These are phyloP conservation scores for Solanum hybrid DNA, from an alignment of 305 asterid species.

Conservation along the genomic window DNA sequence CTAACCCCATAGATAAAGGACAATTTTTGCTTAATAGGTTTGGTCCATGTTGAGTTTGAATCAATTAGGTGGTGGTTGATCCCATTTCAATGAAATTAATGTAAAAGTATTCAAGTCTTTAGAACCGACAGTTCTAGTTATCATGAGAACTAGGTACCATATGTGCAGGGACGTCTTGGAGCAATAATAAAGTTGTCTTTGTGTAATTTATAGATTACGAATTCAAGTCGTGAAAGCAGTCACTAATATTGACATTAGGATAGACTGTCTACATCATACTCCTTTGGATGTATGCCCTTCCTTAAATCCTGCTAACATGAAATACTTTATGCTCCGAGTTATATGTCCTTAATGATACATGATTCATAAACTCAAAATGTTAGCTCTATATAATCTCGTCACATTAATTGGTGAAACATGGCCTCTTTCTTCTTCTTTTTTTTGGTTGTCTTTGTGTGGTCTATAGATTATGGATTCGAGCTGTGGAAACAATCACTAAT, in stretches of 20 bases:
- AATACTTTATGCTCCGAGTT: not conserved
- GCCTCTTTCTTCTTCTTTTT: not conserved
- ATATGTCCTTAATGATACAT: not conserved
- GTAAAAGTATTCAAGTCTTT: not conserved
- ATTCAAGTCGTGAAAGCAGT: not conserved
- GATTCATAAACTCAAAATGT: not conserved
- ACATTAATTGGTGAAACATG: not conserved
- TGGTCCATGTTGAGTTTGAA: not conserved
- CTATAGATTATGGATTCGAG: not conserved
- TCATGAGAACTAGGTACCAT: not conserved
- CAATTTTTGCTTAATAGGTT: not conserved
- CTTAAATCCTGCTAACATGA: not conserved
- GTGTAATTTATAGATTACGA: not conserved
- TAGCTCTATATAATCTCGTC: not conserved
- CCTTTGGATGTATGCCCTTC: not conserved
- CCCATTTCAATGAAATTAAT: not conserved
- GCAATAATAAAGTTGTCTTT: not conserved
- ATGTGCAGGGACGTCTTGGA: not conserved
- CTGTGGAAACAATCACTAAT: accelerated
- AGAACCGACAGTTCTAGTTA: not conserved
- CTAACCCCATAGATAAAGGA: not conserved
- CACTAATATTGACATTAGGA: not conserved
- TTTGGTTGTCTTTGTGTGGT: not conserved
- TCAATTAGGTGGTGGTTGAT: not conserved
- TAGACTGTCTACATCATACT: not conserved